phyloP scores from a whole-genome alignment of 1,284 basidiomycete genomes.

The Boletus semigastroideus region DNA sequence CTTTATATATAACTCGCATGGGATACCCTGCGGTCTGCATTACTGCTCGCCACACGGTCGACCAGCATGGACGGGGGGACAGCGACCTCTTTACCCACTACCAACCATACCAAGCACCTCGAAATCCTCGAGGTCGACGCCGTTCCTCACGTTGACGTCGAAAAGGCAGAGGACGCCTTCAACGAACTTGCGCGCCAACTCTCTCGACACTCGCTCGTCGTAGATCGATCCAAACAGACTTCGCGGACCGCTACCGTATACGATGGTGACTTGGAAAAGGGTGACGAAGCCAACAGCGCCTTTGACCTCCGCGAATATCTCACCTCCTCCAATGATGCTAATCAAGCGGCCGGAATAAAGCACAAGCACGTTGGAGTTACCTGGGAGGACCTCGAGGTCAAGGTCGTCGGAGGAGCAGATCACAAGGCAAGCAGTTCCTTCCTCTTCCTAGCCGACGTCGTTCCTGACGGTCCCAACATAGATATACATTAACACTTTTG shows the following conservation, averaged over 20 bases:
- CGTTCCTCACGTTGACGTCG: conserved; percentile 40
- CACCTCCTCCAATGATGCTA: conserved; percentile 62
- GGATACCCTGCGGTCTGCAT: background rate
- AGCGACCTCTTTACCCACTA: background rate
- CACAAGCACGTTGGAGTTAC: conserved; percentile 84
- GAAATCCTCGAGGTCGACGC: conserved; percentile 26
- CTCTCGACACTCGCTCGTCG: conserved; percentile 23
- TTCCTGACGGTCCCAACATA: conserved; percentile 25
- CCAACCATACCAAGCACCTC: conserved; percentile 11
- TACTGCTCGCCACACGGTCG: background rate
- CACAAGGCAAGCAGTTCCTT: conserved; percentile 46
- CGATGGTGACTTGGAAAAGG: conserved; percentile 50
- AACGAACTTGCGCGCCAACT: conserved; percentile 47
- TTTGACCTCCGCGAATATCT: conserved; percentile 82
- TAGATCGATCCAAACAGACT: conserved; percentile 22
- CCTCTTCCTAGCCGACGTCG: background rate
- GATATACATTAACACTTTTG: conserved; percentile 68
- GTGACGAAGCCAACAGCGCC: conserved; percentile 30
- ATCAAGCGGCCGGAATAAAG: conserved; percentile 71
- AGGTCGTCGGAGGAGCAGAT: conserved; percentile 62
- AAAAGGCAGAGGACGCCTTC: conserved; percentile 52
- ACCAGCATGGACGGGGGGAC: conserved; percentile 13
- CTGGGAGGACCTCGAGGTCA: conserved; percentile 75
- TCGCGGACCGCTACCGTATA: conserved; percentile 23
- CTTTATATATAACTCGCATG: conserved; percentile 21